Conservation (phyloP, 1,284 basidiomycete species). For the Singerocomus rubriflavus region DNA sequence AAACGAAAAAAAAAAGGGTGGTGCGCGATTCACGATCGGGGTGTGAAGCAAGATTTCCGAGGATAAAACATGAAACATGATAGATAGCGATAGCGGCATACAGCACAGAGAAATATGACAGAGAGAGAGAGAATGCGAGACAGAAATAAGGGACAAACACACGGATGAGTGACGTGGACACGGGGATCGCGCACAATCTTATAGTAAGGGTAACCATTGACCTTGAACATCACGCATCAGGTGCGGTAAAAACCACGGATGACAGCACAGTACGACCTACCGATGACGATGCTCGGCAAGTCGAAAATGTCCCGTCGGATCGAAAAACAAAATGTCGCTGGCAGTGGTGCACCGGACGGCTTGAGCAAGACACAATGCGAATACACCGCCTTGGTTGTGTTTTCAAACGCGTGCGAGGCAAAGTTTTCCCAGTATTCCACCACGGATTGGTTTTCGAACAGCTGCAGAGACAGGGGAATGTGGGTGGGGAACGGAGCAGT, state of each 20-base stretch:
- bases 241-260: neutral
- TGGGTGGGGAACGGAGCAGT: neutral
- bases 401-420: slow-evolving; percentile 92
- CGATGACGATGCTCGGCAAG: slow-evolving; percentile 83
- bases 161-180: neutral
- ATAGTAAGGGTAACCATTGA: slow-evolving; percentile 78
- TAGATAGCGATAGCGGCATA: slow-evolving; percentile 11
- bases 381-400: slow-evolving; percentile 92
- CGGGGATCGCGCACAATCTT: slow-evolving; percentile 19
- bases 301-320: slow-evolving; percentile 89
- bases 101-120: neutral
- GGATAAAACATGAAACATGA: neutral
- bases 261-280: slow-evolving; percentile 35
- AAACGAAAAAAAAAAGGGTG: too few relatives aligned
- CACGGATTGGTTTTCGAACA: slow-evolving; percentile 87
- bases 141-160: neutral
- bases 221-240: slow-evolving; percentile 39
- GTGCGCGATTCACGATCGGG: too few relatives aligned
- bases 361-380: slow-evolving; percentile 86
- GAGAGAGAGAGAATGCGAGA: neutral
- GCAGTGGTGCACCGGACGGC: slow-evolving; percentile 77
- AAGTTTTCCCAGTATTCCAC: slow-evolving; percentile 97
- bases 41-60: neutral
- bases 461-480: slow-evolving; percentile 37
- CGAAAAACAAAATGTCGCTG: slow-evolving; percentile 90